Conservation (phyloP, 164 flowering plant genomes). For the Paratinospora sagittata region DNA sequence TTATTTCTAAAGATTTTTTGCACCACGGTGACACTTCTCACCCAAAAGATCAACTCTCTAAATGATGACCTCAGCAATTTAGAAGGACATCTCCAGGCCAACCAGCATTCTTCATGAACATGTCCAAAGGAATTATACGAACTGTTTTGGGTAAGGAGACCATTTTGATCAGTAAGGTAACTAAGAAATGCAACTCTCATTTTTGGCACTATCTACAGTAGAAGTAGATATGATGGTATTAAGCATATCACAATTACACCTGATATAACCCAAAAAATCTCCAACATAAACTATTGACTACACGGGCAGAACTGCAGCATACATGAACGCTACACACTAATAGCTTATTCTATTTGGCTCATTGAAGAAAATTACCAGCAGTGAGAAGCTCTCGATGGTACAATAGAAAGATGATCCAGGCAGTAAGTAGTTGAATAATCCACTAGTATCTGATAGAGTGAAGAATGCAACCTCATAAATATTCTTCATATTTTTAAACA, state of each 20-base stretch:
- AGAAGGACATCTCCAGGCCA: no score
- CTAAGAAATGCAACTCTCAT: no score
- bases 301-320: neutral
- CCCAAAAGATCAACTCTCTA: no score
- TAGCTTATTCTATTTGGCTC: neutral
- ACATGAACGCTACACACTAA: slow-evolving; percentile 1
- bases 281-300: neutral
- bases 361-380: slow-evolving; percentile 55
- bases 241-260: neutral
- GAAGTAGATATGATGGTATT: neutral
- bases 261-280: neutral
- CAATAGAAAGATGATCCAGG: slow-evolving; percentile 85
- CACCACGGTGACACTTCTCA: no score
- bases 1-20: no score
- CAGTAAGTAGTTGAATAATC: slow-evolving; percentile 62
- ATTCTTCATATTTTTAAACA: neutral
- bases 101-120: no score
- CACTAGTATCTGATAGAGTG: slow-evolving; percentile 58
- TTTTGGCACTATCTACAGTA: neutral
- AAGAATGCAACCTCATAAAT: slow-evolving; percentile 12
- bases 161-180: neutral
- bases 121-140: no score
- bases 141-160: no score
- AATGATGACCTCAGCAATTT: no score
- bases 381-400: slow-evolving; percentile 63